Percentiles rank a stretch among this genome's conserved stretches.
Conservation (phyloP, 495 filamentous ascomycete genomes). For the Xylaria telfairii region DNA sequence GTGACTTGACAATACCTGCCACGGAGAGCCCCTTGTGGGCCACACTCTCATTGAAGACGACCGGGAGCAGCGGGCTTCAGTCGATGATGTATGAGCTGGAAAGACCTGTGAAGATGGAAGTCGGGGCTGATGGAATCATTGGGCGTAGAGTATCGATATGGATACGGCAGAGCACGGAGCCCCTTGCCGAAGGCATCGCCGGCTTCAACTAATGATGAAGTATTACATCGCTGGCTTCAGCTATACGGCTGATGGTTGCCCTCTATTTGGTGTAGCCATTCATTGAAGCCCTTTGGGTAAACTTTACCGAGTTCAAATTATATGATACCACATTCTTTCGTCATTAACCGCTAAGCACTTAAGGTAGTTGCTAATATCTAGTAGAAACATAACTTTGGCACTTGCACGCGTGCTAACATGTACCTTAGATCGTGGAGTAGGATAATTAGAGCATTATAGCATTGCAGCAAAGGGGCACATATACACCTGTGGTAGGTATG, state of each 20-base stretch:
- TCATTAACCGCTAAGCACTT: neutral
- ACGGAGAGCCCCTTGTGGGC: slow-evolving; percentile 44
- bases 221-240: neutral
- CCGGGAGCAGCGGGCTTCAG: neutral
- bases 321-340: neutral
- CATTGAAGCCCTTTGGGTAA: neutral
- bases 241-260: neutral
- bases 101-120: slow-evolving; percentile 44
- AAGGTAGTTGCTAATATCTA: neutral
- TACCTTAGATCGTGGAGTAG: neutral
- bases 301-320: neutral
- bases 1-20: slow-evolving; percentile 42
- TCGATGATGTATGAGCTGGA: slow-evolving; percentile 41
- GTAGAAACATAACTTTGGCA: neutral
- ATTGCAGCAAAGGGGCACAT: no score
- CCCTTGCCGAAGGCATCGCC: slow-evolving; percentile 54
- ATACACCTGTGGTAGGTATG: no score
- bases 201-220: slow-evolving; percentile 46
- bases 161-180: slow-evolving; percentile 28
- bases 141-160: slow-evolving; percentile 53
- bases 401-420: neutral
- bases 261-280: neutral
- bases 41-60: slow-evolving; percentile 37
- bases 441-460: no score
- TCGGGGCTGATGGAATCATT: slow-evolving; percentile 53